Conservation (phyloP, 2,329 filamentous ascomycete genomes). For the Claviceps purpurea region DNA sequence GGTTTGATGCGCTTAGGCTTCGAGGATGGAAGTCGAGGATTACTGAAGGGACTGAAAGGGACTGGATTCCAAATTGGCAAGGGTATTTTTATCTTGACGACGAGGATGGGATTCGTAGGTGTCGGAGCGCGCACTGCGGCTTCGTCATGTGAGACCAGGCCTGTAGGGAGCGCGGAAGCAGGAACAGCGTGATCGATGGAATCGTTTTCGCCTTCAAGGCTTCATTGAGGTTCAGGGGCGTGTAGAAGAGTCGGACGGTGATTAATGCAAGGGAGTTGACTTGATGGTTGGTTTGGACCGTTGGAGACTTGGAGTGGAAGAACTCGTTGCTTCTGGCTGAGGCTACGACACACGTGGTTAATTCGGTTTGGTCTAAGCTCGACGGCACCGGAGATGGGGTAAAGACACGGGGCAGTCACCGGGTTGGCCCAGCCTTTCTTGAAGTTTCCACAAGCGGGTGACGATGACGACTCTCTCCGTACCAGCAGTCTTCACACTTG, state of each 20-base stretch:
- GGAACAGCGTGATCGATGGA: not conserved
- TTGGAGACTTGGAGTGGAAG: not conserved
- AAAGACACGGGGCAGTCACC: not conserved
- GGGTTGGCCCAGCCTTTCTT: not conserved
- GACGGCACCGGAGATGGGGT: not conserved
- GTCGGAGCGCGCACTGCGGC: not conserved
- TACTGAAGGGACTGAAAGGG: no score
- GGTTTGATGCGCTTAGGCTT: not conserved
- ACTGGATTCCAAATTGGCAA: no score
- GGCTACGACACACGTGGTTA: constrained; percentile 6
- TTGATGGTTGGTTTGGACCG: not conserved
- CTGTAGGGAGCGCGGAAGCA: not conserved
- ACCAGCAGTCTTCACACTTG: no score
- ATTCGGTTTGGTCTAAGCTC: not conserved
- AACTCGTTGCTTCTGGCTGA: not conserved
- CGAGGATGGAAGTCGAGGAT: not conserved
- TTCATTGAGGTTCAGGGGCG: not conserved
- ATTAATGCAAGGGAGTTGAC: not conserved
- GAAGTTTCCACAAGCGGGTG: no score
- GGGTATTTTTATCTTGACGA: no score
- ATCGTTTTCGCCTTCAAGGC: not conserved
- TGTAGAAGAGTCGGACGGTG: not conserved
- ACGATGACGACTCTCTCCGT: no score
- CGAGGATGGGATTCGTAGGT: not conserved
- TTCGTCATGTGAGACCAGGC: not conserved